Evolutionary conservation across 2,329 filamentous ascomycete genomes (phyloP).

Genomic region (Myriosclerotinia scirpicola): DNA sequence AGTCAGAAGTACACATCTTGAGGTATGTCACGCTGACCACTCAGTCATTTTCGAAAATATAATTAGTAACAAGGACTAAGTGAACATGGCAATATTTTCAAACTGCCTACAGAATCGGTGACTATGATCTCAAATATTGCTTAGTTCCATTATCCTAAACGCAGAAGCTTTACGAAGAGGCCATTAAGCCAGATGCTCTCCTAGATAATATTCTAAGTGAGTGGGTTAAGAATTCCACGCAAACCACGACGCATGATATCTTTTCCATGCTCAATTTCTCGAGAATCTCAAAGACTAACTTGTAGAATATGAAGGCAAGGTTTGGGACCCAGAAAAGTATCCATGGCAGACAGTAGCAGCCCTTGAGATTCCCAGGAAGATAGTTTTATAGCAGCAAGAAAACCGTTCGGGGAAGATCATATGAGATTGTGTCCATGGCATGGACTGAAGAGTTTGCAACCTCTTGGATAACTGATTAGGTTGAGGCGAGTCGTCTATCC

Average conservation of each 20-base stretch:
- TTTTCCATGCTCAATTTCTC: slow-evolving; percentile 49
- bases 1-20: slow-evolving; percentile 39
- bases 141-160: slow-evolving; percentile 46
- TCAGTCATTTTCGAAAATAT: slow-evolving; percentile 29
- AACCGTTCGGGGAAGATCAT: slow-evolving; percentile 48
- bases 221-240: slow-evolving; percentile 46
- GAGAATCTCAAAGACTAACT: slow-evolving; percentile 49
- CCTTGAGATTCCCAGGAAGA: slow-evolving; percentile 45
- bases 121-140: slow-evolving; percentile 50
- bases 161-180: slow-evolving; percentile 44
- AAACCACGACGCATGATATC: slow-evolving; percentile 45
- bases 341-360: slow-evolving; percentile 49
- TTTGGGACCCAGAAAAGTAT: slow-evolving; percentile 50
- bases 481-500: slow-evolving; percentile 45
- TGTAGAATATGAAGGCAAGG: slow-evolving; percentile 46
- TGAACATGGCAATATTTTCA: slow-evolving; percentile 47
- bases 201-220: slow-evolving; percentile 43
- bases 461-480: slow-evolving; percentile 44
- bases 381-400: slow-evolving; percentile 44
- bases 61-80: slow-evolving; percentile 37
- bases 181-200: slow-evolving; percentile 41
- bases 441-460: slow-evolving; percentile 45
- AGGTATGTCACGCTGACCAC: neutral
- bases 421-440: slow-evolving; percentile 47
- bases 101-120: slow-evolving; percentile 49